These are phyloP conservation scores for Clarireedia monteithiana DNA, from an alignment of 2,329 filamentous ascomycete genomes.

Conservation along the genomic window DNA sequence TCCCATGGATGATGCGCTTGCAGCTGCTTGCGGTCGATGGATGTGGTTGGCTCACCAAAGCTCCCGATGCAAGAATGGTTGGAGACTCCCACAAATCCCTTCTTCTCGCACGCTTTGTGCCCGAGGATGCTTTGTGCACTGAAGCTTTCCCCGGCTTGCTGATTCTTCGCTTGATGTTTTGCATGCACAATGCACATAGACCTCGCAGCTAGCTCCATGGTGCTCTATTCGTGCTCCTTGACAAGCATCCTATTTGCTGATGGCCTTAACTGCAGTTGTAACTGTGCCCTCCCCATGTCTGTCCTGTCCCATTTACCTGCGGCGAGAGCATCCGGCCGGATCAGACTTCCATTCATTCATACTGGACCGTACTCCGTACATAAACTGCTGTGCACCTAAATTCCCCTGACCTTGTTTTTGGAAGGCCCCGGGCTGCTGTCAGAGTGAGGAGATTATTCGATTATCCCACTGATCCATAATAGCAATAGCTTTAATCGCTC, in stretches of 20 bases:
- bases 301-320: too few species aligned
- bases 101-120: not conserved
- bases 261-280: not conserved
- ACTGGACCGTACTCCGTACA: constrained; percentile 5
- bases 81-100: not conserved
- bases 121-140: not conserved
- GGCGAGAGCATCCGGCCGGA: too few species aligned
- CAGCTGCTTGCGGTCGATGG: too few species aligned
- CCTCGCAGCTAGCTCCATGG: not conserved
- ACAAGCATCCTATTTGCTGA: constrained; percentile 21
- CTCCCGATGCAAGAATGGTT: not conserved
- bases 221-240: constrained; percentile 18
- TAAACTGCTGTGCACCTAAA: constrained; percentile 6
- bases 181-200: constrained; percentile 12
- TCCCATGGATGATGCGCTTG: not conserved
- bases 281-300: constrained; percentile 5
- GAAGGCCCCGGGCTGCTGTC: constrained; percentile 8
- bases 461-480: not conserved
- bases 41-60: not conserved
- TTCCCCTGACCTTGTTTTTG: constrained; percentile 15
- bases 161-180: constrained; percentile 14
- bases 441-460: constrained; percentile 21
- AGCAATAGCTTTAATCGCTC: not conserved
- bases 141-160: constrained; percentile 12
- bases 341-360: too few species aligned